Percentiles rank a stretch among this genome's conserved stretches.
Evolutionary conservation across 108 stramenopile genomes (phyloP).

Genomic region (Ochromonas danica): DNA sequence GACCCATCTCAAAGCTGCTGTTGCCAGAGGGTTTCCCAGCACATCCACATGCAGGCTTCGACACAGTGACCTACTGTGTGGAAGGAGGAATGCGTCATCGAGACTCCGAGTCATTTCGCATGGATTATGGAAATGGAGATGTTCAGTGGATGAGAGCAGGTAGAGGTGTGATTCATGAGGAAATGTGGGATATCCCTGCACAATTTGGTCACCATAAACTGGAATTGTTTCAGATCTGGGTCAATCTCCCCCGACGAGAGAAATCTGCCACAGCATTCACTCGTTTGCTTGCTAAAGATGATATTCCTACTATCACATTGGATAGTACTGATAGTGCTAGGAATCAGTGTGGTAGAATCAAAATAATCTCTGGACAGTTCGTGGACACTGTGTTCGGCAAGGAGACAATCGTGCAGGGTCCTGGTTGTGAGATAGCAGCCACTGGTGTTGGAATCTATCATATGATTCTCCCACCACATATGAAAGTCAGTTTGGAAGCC

Average conservation of each 20-base stretch:
- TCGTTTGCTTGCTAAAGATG: background rate
- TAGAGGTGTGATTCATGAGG: constrained; percentile 76
- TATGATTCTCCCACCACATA: background rate
- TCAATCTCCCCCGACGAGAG: constrained; percentile 66
- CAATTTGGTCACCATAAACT: constrained; percentile 40
- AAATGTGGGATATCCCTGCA: constrained; percentile 72
- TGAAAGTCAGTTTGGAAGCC: background rate
- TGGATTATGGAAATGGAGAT: constrained; percentile 62
- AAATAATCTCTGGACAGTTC: background rate
- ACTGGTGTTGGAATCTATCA: background rate
- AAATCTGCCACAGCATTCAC: background rate
- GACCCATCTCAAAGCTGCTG: constrained; percentile 57
- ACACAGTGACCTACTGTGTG: constrained; percentile 72
- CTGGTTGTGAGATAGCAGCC: background rate
- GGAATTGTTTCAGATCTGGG: constrained; percentile 78
- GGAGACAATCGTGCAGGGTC: background rate
- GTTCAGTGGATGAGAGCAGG: constrained; percentile 76
- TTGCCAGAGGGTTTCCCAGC: constrained; percentile 80
- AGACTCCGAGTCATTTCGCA: constrained; percentile 68
- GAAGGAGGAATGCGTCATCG: constrained; percentile 74
- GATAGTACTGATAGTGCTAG: background rate
- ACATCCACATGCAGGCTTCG: constrained; percentile 79
- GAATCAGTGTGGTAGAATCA: background rate
- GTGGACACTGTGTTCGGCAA: background rate
- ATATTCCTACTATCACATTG: background rate